A percentile compares a stretch with the other conserved stretches of the same genome.
These are phyloP conservation scores for Furculomyces boomerangus DNA, from an alignment of 371 early-diverging fungal species.

Conservation along the genomic window DNA sequence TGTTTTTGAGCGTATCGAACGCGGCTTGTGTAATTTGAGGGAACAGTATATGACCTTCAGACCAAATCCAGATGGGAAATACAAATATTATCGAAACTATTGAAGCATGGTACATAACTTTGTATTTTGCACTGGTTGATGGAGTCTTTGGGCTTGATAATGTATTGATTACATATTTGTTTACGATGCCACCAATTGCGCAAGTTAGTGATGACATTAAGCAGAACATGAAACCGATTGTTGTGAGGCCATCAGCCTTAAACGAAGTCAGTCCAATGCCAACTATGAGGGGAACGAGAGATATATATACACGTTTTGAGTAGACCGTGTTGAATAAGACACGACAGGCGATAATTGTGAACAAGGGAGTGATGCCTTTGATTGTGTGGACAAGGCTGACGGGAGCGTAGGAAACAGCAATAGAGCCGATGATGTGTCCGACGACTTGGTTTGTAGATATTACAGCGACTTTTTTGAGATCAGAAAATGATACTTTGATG, in stretches of 20 bases:
- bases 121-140: constrained; percentile 52
- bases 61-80: constrained; percentile 64
- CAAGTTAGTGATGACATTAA: constrained; percentile 45
- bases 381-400: constrained; percentile 78
- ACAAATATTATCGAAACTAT: constrained; percentile 45
- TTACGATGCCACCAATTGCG: constrained; percentile 58
- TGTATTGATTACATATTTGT: constrained; percentile 72
- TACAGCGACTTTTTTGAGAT: constrained; percentile 43
- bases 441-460: constrained; percentile 56
- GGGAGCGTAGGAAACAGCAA: constrained; percentile 56
- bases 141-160: constrained; percentile 24
- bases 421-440: constrained; percentile 63
- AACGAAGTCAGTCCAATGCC: constrained; percentile 68
- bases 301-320: constrained; percentile 42
- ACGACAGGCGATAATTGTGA: constrained; percentile 62
- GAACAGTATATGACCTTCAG: constrained; percentile 33
- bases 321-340: constrained; percentile 44
- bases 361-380: constrained; percentile 66
- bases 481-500: constrained; percentile 28
- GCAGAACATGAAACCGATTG: constrained; percentile 35
- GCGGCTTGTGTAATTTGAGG: constrained; percentile 3
- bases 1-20: neutral
- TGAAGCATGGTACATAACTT: constrained; percentile 59
- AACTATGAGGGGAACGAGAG: constrained; percentile 59
- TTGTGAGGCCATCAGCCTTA: constrained; percentile 11